Conservation (phyloP, 2,329 filamentous ascomycete genomes). For the Colletotrichum ledebouriae region DNA sequence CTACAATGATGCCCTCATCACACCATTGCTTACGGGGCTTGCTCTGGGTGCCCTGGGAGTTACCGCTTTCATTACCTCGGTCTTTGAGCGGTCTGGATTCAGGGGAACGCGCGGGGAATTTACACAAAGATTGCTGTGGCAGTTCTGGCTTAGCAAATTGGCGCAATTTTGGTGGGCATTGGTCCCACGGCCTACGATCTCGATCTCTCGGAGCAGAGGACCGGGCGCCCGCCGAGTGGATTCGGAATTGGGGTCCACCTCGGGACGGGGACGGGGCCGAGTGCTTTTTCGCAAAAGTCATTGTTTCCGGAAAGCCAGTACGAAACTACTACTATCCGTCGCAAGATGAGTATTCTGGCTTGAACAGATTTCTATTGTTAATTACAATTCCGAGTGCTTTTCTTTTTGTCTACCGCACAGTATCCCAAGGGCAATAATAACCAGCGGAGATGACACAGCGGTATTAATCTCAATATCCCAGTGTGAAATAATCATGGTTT, state of each 20-base stretch:
- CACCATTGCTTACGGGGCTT: background rate
- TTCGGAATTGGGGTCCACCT: background rate
- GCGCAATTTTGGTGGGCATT: too few relatives aligned
- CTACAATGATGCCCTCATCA: slow-evolving; percentile 25
- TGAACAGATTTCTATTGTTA: too few relatives aligned
- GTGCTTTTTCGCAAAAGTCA: too few relatives aligned
- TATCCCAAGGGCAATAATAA: too few relatives aligned
- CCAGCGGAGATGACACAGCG: too few relatives aligned
- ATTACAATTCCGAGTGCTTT: too few relatives aligned
- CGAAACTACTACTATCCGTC: too few relatives aligned
- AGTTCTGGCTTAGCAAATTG: background rate
- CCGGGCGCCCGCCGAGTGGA: background rate
- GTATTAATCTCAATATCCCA: too few relatives aligned
- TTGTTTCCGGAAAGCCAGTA: too few relatives aligned
- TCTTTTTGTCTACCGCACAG: too few relatives aligned
- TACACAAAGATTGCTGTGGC: background rate
- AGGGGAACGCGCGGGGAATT: background rate
- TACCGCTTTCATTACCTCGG: slow-evolving; percentile 32
- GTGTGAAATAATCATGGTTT: background rate
- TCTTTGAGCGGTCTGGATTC: slow-evolving; percentile 3
- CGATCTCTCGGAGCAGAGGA: background rate
- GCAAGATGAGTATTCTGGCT: too few relatives aligned
- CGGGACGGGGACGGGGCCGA: background rate
- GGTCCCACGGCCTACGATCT: slow-evolving; percentile 2
- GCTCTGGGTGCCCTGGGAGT: background rate